These are phyloP conservation scores for Zelopaecilomyces penicillatus DNA, from an alignment of 2,329 filamentous ascomycete genomes.

Conservation along the genomic window DNA sequence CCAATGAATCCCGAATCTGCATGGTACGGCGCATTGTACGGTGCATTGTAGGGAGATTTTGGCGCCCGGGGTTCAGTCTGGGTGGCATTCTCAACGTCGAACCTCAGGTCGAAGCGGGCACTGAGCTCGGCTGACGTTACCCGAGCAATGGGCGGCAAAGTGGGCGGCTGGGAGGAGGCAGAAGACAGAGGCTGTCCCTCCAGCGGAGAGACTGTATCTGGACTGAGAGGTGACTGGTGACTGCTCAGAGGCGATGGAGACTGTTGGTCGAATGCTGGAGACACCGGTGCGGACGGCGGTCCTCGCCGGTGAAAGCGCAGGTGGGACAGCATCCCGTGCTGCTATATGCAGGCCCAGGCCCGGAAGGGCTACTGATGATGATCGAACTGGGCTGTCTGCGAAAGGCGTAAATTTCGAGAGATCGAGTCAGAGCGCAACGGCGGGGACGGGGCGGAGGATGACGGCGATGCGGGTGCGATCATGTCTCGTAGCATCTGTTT, in stretches of 20 bases:
- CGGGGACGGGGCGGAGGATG: slow-evolving; percentile 1
- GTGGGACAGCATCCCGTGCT: slow-evolving; percentile 40
- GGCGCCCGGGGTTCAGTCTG: slow-evolving; percentile 19
- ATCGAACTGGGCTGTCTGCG: neutral
- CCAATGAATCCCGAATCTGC: slow-evolving; percentile 44
- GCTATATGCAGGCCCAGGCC: neutral
- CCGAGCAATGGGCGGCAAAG: slow-evolving; percentile 42
- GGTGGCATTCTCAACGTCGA: slow-evolving; percentile 16
- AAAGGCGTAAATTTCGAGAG: neutral
- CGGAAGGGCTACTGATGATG: neutral
- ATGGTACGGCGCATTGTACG: neutral
- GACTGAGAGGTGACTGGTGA: slow-evolving; percentile 32
- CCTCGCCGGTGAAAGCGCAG: slow-evolving; percentile 51
- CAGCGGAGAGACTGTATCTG: slow-evolving; percentile 28
- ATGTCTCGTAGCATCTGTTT: slow-evolving; percentile 4
- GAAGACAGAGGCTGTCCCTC: slow-evolving; percentile 29
- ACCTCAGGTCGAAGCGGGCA: slow-evolving; percentile 14
- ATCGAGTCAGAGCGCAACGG: neutral
- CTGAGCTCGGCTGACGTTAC: slow-evolving; percentile 33
- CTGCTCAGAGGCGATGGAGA: slow-evolving; percentile 28
- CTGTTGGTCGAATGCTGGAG: slow-evolving; percentile 41
- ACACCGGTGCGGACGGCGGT: slow-evolving; percentile 43
- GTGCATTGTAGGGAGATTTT: slow-evolving; percentile 23
- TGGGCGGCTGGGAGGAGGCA: slow-evolving; percentile 33
- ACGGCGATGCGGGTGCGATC: slow-evolving; percentile 6